phyloP scores from a whole-genome alignment of 2,329 filamentous ascomycete species.

The Cladosporium sp. region DNA sequence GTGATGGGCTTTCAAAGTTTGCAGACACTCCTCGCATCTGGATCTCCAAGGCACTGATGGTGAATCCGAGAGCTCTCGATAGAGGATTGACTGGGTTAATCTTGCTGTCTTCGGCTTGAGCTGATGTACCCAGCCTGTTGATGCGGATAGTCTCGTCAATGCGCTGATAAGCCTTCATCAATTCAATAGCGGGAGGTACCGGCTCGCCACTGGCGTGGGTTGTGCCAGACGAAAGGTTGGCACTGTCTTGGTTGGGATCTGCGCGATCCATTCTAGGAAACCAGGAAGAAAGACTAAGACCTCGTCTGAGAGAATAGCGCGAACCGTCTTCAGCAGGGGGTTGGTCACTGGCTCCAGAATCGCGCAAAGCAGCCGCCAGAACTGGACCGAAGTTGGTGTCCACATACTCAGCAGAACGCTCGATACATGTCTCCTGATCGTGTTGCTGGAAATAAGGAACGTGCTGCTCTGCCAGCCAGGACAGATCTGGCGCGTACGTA shows the following conservation, averaged over 20 bases:
- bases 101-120: constrained; percentile 14
- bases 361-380: constrained; percentile 17
- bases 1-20: constrained; percentile 62
- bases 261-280: constrained; percentile 13
- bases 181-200: constrained; percentile 21
- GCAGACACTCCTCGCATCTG: constrained; percentile 72
- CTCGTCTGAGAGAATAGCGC: constrained; percentile 13
- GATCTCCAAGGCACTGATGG: constrained; percentile 85
- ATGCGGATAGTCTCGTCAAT: constrained; percentile 52
- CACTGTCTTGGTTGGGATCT: background rate
- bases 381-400: constrained; percentile 26
- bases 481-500: constrained; percentile 45
- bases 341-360: background rate
- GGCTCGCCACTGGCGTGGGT: constrained; percentile 3
- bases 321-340: background rate
- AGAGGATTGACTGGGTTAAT: constrained; percentile 22
- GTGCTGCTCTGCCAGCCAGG: constrained; percentile 41
- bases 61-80: constrained; percentile 63
- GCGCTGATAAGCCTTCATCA: constrained; percentile 53
- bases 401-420: constrained; percentile 25
- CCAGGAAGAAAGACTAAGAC: constrained; percentile 16
- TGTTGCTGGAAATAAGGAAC: constrained; percentile 30
- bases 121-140: constrained; percentile 40
- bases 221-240: background rate
- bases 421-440: constrained; percentile 24